Evolutionary conservation across 2,329 filamentous ascomycete species (phyloP).

Genomic region (Trichoderma pleuroti): DNA sequence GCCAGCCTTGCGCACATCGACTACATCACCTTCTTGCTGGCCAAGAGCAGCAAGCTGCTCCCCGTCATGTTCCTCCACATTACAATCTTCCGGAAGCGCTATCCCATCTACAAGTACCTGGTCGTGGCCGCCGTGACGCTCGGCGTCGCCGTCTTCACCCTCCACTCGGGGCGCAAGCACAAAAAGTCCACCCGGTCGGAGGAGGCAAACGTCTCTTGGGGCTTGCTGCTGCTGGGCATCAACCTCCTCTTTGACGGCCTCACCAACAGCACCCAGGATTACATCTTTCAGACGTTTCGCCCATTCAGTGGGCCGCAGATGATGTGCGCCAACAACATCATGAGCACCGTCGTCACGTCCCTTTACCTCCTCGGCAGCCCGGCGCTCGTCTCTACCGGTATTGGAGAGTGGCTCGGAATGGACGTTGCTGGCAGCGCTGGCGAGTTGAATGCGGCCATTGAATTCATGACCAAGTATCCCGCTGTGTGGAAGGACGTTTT

Average conservation of each 20-base stretch:
- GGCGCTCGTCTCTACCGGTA: constrained; percentile 65
- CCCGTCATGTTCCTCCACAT: constrained; percentile 97
- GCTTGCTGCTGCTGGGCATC: constrained; percentile 76
- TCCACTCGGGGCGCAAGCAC: constrained; percentile 65
- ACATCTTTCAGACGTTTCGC: constrained; percentile 78
- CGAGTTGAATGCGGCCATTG: constrained; percentile 74
- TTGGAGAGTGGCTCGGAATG: constrained; percentile 65
- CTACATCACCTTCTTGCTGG: constrained; percentile 96
- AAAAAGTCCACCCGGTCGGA: constrained; percentile 44
- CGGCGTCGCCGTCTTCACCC: constrained; percentile 91
- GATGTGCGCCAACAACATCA: constrained; percentile 97
- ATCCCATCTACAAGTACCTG: constrained; percentile 93
- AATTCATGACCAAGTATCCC: constrained; percentile 77
- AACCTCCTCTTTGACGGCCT: constrained; percentile 95
- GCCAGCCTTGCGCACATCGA: constrained; percentile 89
- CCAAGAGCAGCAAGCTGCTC: constrained; percentile 97
- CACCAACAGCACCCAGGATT: constrained; percentile 94
- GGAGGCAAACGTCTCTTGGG: constrained; percentile 67
- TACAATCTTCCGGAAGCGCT: constrained; percentile 81
- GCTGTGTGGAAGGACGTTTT: constrained; percentile 82
- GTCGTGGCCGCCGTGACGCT: constrained; percentile 88
- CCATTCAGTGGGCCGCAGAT: constrained; percentile 91
- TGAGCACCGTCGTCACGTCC: constrained; percentile 74
- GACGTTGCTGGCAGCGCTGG: constrained; percentile 62
- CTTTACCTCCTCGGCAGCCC: constrained; percentile 75